Conservation (phyloP, 1,139 yeast genomes). For the Zygosaccharomyces pseudobailii region DNA sequence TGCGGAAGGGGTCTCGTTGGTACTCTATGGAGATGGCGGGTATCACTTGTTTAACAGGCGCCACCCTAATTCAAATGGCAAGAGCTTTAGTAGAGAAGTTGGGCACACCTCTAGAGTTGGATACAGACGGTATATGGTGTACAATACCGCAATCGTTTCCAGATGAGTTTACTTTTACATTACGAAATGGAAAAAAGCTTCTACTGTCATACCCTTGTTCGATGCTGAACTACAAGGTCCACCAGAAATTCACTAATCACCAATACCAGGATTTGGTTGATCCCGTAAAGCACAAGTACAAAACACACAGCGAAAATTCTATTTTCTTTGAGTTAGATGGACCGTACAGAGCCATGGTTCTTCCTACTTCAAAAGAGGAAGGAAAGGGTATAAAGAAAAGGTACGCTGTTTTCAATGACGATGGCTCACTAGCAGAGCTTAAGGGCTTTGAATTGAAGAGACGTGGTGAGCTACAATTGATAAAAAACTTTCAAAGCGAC, state of each 20-base stretch:
- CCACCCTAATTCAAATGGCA: slow-evolving; percentile 97
- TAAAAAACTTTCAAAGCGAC: slow-evolving; percentile 93
- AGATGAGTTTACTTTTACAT: slow-evolving; percentile 68
- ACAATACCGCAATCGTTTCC: slow-evolving; percentile 91
- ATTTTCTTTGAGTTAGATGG: slow-evolving; percentile 99
- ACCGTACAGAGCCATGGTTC: slow-evolving; percentile 94
- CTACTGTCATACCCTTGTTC: slow-evolving; percentile 90
- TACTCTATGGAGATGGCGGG: slow-evolving; percentile 99
- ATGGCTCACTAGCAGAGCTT: slow-evolving; percentile 89
- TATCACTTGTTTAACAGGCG: slow-evolving; percentile 96
- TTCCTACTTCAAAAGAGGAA: slow-evolving; percentile 96
- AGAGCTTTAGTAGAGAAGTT: slow-evolving; percentile 86
- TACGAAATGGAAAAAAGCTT: slow-evolving; percentile 73
- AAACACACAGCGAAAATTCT: slow-evolving; percentile 81
- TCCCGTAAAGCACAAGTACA: slow-evolving; percentile 60
- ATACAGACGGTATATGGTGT: slow-evolving; percentile 99
- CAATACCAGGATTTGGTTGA: slow-evolving; percentile 88
- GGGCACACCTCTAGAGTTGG: slow-evolving; percentile 93
- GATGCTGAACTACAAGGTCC: slow-evolving; percentile 92
- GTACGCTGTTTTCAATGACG: slow-evolving; percentile 94
- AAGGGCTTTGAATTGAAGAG: slow-evolving; percentile 96
- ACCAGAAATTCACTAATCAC: slow-evolving; percentile 83
- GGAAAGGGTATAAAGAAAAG: slow-evolving; percentile 95
- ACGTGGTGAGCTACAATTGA: slow-evolving; percentile 91
- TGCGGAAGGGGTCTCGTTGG: slow-evolving; percentile 99